These are phyloP conservation scores for Mortierella antarctica DNA, from an alignment of 192 early-diverging fungal species.

Conservation along the genomic window DNA sequence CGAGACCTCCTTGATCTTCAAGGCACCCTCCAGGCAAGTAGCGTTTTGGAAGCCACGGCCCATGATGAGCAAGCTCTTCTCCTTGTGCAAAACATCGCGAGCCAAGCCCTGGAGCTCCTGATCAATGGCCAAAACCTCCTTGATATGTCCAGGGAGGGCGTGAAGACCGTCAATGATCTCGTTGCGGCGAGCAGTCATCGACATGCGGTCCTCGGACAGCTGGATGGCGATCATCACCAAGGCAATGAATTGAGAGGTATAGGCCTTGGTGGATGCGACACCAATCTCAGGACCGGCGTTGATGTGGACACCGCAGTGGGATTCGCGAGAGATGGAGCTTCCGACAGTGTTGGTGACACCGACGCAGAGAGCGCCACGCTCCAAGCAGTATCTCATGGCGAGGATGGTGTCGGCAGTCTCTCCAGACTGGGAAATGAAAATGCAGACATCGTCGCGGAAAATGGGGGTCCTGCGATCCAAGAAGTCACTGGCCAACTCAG, in stretches of 20 bases:
- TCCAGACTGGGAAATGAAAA: constrained; percentile 99
- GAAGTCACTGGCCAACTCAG: constrained; percentile 95
- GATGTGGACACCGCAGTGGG: constrained; percentile 99
- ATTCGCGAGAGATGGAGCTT: constrained; percentile 94
- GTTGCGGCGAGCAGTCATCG: constrained; percentile 87
- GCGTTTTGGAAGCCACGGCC: constrained; percentile 98
- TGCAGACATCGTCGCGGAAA: constrained; percentile 99
- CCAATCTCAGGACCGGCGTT: constrained; percentile 99
- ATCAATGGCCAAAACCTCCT: constrained; percentile 91
- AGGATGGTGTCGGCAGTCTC: constrained; percentile 99
- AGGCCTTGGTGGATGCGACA: constrained; percentile 99
- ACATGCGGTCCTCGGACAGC: constrained; percentile 91
- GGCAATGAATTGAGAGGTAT: constrained; percentile 99
- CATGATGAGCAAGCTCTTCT: constrained; percentile 94
- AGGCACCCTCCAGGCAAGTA: constrained; percentile 95
- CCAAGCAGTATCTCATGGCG: constrained; percentile 96
- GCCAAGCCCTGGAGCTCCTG: constrained; percentile 85
- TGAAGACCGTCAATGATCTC: constrained; percentile 94
- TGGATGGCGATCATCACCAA: constrained; percentile 99
- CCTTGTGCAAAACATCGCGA: constrained; percentile 79
- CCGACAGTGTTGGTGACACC: constrained; percentile 99
- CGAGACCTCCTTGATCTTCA: constrained; percentile 99
- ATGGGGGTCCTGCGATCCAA: constrained; percentile 95
- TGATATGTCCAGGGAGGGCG: constrained; percentile 90
- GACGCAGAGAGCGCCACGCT: constrained; percentile 97